These are phyloP conservation scores for Holtermanniella nyarrowii DNA, from an alignment of 768 basidiomycete genomes.

Conservation along the genomic window DNA sequence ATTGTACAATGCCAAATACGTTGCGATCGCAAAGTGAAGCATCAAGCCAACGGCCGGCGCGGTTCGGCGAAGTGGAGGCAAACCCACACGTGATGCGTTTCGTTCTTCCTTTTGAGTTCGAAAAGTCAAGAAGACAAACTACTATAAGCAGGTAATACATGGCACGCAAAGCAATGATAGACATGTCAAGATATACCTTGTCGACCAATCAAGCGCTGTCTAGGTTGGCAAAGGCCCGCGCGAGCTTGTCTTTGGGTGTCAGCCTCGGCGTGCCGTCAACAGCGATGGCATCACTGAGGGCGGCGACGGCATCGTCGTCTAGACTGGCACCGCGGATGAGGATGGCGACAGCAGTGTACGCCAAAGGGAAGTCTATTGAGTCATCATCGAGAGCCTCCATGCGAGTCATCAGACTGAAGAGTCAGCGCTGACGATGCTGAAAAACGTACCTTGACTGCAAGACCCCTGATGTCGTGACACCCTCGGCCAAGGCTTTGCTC, in stretches of 20 bases:
- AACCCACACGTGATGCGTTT: too few relatives aligned
- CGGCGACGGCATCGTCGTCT: slow-evolving; percentile 27
- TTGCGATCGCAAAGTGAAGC: too few relatives aligned
- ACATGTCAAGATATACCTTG: too few relatives aligned
- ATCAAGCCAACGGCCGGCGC: too few relatives aligned
- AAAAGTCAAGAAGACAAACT: too few relatives aligned
- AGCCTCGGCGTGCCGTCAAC: slow-evolving; percentile 40
- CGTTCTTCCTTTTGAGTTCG: too few relatives aligned
- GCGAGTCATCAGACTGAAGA: slow-evolving; percentile 15
- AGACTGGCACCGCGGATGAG: slow-evolving; percentile 47
- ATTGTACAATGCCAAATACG: too few relatives aligned
- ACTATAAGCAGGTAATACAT: too few relatives aligned
- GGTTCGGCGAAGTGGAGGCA: too few relatives aligned
- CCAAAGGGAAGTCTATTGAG: slow-evolving; percentile 80
- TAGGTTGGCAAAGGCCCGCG: slow-evolving; percentile 17
- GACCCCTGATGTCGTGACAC: slow-evolving; percentile 50
- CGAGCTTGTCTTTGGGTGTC: slow-evolving; percentile 41
- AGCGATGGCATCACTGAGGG: slow-evolving; percentile 36
- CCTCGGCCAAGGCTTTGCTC: slow-evolving; percentile 52
- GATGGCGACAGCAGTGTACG: slow-evolving; percentile 61
- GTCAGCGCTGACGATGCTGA: not conserved
- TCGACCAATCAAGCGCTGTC: slow-evolving; percentile 6
- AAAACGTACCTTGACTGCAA: slow-evolving; percentile 54
- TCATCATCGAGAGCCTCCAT: slow-evolving; percentile 64
- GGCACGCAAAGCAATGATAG: too few relatives aligned